Evolutionary conservation across 768 basidiomycete genomes (phyloP).

Genomic region (Podaxis carcinomalis): DNA sequence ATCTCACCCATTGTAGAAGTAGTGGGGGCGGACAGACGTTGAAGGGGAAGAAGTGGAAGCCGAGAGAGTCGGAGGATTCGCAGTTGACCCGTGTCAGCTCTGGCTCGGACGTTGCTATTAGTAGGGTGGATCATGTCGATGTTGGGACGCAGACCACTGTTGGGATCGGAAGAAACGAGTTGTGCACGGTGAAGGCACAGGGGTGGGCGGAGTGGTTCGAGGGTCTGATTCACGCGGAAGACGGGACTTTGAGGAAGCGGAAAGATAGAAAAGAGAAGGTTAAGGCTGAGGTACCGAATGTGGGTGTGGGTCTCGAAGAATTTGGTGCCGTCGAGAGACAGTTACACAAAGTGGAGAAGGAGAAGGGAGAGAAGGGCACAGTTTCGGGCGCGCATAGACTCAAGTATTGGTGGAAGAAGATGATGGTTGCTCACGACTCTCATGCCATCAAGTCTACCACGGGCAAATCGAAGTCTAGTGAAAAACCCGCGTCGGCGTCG

Average conservation of each 20-base stretch:
- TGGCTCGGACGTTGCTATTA: not conserved
- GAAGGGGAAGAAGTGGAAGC: not conserved
- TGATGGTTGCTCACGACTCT: conserved; percentile 35
- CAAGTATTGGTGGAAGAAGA: conserved; percentile 63
- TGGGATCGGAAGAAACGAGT: not conserved
- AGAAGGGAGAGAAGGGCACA: conserved; percentile 22
- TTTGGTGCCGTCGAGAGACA: conserved; percentile 12
- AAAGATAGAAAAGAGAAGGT: conserved; percentile 36
- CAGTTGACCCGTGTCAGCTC: conserved; percentile 7
- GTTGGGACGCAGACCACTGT: conserved; percentile 6
- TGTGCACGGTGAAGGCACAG: not conserved
- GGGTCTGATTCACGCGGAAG: conserved; percentile 3
- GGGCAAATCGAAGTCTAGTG: not conserved
- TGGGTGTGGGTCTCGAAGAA: not conserved
- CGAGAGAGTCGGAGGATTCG: conserved; percentile 9
- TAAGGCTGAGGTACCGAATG: conserved; percentile 22
- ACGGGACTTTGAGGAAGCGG: conserved; percentile 28
- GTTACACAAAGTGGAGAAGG: conserved; percentile 11
- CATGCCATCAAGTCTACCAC: conserved; percentile 10
- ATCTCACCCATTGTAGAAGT: not conserved
- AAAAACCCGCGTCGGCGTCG: not conserved
- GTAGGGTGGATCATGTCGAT: not conserved
- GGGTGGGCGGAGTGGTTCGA: conserved; percentile 11
- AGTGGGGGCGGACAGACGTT: not conserved
- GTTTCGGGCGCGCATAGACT: conserved; percentile 42